Evolutionary conservation across 2,329 filamentous ascomycete species (phyloP), one percentile per base, ranked within the genome.

Genomic region (Aspergillus sp.): DNA sequence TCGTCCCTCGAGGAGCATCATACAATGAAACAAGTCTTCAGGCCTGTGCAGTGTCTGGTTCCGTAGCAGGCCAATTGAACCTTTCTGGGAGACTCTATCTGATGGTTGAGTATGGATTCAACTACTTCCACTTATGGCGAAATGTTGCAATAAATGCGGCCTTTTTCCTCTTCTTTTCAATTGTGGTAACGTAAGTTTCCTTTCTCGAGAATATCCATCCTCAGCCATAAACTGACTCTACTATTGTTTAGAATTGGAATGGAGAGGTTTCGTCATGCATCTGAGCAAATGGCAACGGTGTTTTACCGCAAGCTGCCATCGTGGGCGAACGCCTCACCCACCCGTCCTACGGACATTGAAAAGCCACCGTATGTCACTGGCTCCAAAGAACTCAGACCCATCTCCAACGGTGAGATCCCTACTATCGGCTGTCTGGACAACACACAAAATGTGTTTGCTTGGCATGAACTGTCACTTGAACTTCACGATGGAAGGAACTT

Each of bases 101-200:
- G 10, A 42, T 36, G n/a, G 42, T 44, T 1, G 25, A 60, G 15
- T 60, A 60, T 19, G 36, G 52, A 1, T 60, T 60, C 13, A 21
- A 57, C 1, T 5, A 42, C 6, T 15, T 27, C 2, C 42, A 60
- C 8, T 15, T 56, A 7, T 60, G 58, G 58, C 54, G 47, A 13
- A 60, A 60, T 15, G 42, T 60, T 11, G 58, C 42, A 3, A 60
- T 60, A 13, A 60, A 57, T 25, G 42, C 42, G 1, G 58, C 36
- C 1, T 57, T 60, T 6, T 60, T 60, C 27, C 11, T 57, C 11
- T 39, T 56, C 11, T 60, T 60, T 49, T 27, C 27, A 15, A 15
- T 38, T 21, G 21, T 39, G 1, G 32, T 38, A 11, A 38, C 42
- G 55, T 58, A 25, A 5, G 55, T 52, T 27, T 19, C 25, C 17